Percentiles rank a stretch among this genome's conserved stretches.
Conservation (phyloP, 1,284 basidiomycete genomes). For the Trichosporon sp. region DNA sequence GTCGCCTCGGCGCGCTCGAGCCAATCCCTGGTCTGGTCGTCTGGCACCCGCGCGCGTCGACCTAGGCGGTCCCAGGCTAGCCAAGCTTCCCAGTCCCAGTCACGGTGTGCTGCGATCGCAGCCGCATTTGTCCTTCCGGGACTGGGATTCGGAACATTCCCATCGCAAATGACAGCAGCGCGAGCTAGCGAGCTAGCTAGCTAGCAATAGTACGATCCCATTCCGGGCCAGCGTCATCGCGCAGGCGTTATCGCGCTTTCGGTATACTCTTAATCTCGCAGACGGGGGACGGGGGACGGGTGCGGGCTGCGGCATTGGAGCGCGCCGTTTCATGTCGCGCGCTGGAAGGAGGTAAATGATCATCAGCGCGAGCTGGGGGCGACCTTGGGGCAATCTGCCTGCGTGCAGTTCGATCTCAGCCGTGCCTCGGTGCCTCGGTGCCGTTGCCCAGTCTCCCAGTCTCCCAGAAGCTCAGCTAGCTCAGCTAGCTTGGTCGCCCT, state of each 20-base stretch:
- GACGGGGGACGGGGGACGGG: no score
- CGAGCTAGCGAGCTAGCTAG: no score
- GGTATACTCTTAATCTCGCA: not conserved
- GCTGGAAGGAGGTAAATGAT: slow-evolving; percentile 1
- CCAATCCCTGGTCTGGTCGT: no score
- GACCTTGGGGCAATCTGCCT: no score
- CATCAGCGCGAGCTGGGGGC: no score
- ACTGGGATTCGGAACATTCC: not conserved
- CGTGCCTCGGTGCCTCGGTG: not conserved
- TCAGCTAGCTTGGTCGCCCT: no score
- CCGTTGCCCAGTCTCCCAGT: not conserved
- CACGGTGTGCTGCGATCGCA: not conserved
- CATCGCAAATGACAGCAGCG: not conserved
- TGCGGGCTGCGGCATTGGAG: not conserved
- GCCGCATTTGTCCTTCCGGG: not conserved
- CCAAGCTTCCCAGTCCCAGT: no score
- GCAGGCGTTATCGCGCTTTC: no score
- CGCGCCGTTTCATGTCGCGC: not conserved
- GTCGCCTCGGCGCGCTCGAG: not conserved
- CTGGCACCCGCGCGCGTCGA: no score
- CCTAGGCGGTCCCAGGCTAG: no score
- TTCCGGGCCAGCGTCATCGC: not conserved
- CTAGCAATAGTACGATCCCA: not conserved
- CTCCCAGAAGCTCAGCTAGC: no score
- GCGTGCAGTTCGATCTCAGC: no score